phyloP scores from a whole-genome alignment of 202 grass and related monocot species.

The Elaeis oleifera region DNA sequence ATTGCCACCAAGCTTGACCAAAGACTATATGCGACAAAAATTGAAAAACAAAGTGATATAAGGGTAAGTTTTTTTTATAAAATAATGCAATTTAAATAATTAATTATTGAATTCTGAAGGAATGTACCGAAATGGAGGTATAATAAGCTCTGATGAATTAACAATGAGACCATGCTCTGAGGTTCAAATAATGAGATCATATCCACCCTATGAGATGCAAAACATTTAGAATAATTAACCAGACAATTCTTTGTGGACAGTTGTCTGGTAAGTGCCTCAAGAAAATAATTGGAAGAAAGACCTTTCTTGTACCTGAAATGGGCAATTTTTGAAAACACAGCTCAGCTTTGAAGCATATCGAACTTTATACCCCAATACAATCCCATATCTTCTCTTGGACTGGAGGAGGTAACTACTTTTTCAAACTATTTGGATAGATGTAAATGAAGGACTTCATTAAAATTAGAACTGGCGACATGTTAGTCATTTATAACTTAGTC shows the following conservation, averaged over 20 bases:
- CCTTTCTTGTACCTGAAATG: conserved; percentile 48
- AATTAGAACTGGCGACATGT: conserved; percentile 12
- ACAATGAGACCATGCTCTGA: conserved; percentile 84
- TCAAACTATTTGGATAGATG: conserved; percentile 43
- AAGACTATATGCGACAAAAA: too few relatives aligned
- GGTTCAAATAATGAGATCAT: conserved; percentile 90
- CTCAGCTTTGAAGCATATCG: conserved; percentile 82
- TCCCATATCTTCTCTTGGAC: conserved; percentile 49
- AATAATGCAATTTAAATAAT: conserved; percentile 2
- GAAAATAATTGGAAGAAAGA: not conserved
- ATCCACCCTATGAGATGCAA: conserved; percentile 54
- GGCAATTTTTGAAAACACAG: conserved; percentile 48
- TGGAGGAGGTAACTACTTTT: conserved; percentile 47
- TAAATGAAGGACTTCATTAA: conserved; percentile 15
- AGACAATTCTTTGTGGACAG: not conserved
- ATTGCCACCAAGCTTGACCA: too few relatives aligned
- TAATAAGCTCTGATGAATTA: conserved; percentile 75
- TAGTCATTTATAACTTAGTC: too few relatives aligned
- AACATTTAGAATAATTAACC: conserved; percentile 11
- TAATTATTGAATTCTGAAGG: not conserved
- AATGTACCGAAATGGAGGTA: conserved; percentile 70
- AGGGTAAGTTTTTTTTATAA: not conserved
- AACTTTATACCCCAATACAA: conserved; percentile 90
- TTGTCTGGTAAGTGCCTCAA: not conserved
- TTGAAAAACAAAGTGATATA: not conserved